Conservation (phyloP, 2,329 filamentous ascomycete species). For the Xenoacremonium recifei region DNA sequence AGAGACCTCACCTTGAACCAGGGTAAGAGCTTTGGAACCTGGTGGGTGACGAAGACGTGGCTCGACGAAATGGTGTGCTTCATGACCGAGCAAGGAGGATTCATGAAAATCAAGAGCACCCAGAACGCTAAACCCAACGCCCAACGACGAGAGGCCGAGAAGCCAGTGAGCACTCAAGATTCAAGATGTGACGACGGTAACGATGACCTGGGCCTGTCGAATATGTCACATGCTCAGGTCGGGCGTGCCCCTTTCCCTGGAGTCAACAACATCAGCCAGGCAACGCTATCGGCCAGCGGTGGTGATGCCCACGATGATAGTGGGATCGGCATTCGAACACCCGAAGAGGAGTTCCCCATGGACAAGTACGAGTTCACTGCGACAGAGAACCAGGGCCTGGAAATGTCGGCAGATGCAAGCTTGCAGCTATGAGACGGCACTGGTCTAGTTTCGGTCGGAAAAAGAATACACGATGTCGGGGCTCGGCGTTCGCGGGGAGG, state of each 20-base stretch:
- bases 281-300: constrained; percentile 34
- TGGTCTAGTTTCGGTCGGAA: too few relatives aligned
- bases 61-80: constrained; percentile 93
- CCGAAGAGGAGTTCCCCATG: constrained; percentile 62
- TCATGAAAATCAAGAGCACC: constrained; percentile 61
- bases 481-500: constrained; percentile 23
- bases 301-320: constrained; percentile 65
- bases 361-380: constrained; percentile 55
- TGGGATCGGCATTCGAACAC: constrained; percentile 69
- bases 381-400: constrained; percentile 34
- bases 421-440: constrained; percentile 10
- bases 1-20: constrained; percentile 78
- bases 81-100: constrained; percentile 86
- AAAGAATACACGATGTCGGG: constrained; percentile 1
- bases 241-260: constrained; percentile 50
- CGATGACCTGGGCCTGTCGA: constrained; percentile 45
- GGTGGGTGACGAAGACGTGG: constrained; percentile 96
- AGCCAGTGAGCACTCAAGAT: constrained; percentile 33
- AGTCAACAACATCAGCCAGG: constrained; percentile 42
- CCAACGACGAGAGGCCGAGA: constrained; percentile 34
- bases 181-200: constrained; percentile 44
- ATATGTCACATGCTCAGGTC: constrained; percentile 46
- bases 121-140: constrained; percentile 27
- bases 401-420: constrained; percentile 28
- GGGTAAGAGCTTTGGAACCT: constrained; percentile 80